These are phyloP conservation scores for Elsinoe australis DNA, from an alignment of 2,329 filamentous ascomycete species.

Conservation along the genomic window DNA sequence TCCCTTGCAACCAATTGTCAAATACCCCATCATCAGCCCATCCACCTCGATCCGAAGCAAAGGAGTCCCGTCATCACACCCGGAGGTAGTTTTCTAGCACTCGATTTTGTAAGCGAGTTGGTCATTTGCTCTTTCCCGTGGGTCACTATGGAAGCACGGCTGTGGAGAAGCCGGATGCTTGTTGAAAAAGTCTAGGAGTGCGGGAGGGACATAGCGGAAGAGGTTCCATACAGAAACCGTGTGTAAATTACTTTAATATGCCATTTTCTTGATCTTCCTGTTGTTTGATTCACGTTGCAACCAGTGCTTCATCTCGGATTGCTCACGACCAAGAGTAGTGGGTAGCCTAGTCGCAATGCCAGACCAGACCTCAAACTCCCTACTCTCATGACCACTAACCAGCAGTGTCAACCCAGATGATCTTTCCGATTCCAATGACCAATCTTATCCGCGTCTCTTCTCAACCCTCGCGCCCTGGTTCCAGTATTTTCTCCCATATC, in stretches of 20 bases:
- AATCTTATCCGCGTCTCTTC: too few relatives aligned
- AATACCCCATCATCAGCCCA: conserved; percentile 7
- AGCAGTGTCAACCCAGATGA: too few relatives aligned
- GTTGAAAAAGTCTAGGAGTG: conserved; percentile 4
- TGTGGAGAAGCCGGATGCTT: conserved; percentile 10
- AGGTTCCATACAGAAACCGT: conserved; percentile 3
- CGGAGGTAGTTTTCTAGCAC: conserved; percentile 7
- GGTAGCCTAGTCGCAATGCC: too few relatives aligned
- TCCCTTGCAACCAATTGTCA: background rate
- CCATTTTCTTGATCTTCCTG: conserved; percentile 4
- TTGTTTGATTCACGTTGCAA: background rate
- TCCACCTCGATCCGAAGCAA: background rate
- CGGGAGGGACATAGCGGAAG: background rate
- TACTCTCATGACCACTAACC: too few relatives aligned
- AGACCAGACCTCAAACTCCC: too few relatives aligned
- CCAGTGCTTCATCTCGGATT: background rate
- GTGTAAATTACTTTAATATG: conserved; percentile 16
- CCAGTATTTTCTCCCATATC: too few relatives aligned
- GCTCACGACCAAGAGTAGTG: too few relatives aligned
- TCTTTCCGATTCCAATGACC: too few relatives aligned
- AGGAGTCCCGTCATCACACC: background rate
- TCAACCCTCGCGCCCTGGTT: too few relatives aligned
- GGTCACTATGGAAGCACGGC: conserved; percentile 3
- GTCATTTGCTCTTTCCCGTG: conserved; percentile 16
- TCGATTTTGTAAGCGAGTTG: conserved; percentile 12